A percentile compares a stretch with the other conserved stretches of the same genome.
phyloP scores from a whole-genome alignment of 345 rosid genomes.

The Acer campestre region DNA sequence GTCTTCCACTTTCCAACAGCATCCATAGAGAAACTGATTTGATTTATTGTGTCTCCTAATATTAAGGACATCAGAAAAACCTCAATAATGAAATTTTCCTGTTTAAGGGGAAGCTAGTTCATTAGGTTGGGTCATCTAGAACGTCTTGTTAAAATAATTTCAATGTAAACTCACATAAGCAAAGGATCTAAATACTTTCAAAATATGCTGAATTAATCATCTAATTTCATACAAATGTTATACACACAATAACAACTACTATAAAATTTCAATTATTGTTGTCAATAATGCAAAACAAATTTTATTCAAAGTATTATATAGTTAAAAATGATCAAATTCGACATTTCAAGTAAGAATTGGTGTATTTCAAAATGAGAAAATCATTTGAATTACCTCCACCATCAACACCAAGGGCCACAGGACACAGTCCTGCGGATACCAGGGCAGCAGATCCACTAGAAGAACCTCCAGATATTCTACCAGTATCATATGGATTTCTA shows the following conservation, averaged over 20 bases:
- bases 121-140: too few relatives aligned
- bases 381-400: conserved; percentile 63
- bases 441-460: conserved; percentile 84
- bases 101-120: not conserved
- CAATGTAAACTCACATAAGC: too few relatives aligned
- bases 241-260: not conserved
- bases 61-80: not conserved
- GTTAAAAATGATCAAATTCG: conserved; percentile 5
- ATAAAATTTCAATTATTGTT: not conserved
- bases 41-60: not conserved
- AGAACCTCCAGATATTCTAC: conserved; percentile 65
- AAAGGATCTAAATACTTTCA: too few relatives aligned
- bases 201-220: too few relatives aligned
- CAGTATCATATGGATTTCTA: conserved; percentile 60
- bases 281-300: not conserved
- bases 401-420: conserved; percentile 79
- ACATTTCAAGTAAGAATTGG: not conserved
- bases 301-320: not conserved
- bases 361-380: not conserved
- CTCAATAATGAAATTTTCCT: not conserved
- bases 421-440: conserved; percentile 74
- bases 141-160: too few relatives aligned
- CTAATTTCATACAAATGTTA: too few relatives aligned
- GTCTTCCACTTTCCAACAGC: not conserved
- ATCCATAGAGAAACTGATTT: too few relatives aligned